Base-by-base conservation (phyloP, 768 basidiomycete genomes). In the Cystobasidiopsis lactophilus region DNA sequence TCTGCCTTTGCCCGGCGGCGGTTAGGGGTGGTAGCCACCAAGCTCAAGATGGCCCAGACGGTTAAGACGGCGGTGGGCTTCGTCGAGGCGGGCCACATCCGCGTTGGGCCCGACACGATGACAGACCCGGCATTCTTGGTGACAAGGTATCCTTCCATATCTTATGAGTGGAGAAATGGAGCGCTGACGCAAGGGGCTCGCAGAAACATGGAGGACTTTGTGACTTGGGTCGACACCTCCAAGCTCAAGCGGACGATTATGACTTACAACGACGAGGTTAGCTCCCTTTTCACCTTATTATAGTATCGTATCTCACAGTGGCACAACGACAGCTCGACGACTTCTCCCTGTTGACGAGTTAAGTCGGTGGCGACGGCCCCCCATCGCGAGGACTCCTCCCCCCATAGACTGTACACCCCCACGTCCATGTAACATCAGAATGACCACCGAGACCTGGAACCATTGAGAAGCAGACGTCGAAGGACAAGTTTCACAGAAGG, bases 141-240 rank as follows among this genome's bases (percentile, higher is more conserved):
- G 54, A 91, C 85, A 38, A 73, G 84, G 83, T 78, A 60, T 29
- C 72, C 29, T 16, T 5, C n/a, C n/a, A n/a, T n/a, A n/a, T n/a
- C n/a, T n/a, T n/a, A n/a, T n/a, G n/a, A n/a, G n/a, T n/a, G n/a
- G n/a, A n/a, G n/a, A n/a, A n/a, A n/a, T n/a, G n/a, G n/a, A n/a
- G n/a, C 27, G 41, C 19, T 19, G 19, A 19, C 9, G 23, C 45
- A 58, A 23, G 44, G 53, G 21, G 54, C 44, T 21, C 31, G 26
- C 23, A 84, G 91, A 61, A 82, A 86, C 59, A 89, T 93, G 88
- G 88, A 96, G 64, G 93, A 98, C 73, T 98, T 89, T 68, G 85
- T 96, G 41, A 98, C 93, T 33, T 98, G 93, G 93, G 89, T 96
- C 21, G 89, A 95, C 64, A 85, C 85, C 24, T 89, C 85, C 59